Percentiles rank a stretch among this genome's conserved stretches.
Evolutionary conservation across 1,284 basidiomycete species (phyloP).

Genomic region (Dichomitus squalens): DNA sequence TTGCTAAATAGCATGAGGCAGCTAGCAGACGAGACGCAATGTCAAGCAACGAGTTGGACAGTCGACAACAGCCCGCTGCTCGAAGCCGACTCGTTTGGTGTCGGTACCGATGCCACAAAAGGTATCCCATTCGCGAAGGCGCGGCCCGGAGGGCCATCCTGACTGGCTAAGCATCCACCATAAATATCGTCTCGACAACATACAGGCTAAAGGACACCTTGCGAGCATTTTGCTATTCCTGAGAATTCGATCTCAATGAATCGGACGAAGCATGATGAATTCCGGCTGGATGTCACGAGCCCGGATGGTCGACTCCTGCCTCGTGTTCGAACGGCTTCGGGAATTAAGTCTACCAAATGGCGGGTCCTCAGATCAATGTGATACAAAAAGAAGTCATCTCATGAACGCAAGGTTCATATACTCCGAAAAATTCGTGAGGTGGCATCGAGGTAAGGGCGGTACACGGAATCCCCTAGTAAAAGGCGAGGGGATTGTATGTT

Average conservation of each 20-base stretch:
- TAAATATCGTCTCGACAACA: too few relatives aligned
- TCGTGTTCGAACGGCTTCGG: not conserved
- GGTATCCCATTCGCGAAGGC: not conserved
- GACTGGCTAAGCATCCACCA: not conserved
- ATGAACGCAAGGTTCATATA: conserved; percentile 29
- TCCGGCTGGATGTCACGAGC: too few relatives aligned
- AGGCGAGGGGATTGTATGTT: conserved; percentile 66
- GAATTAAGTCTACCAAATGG: not conserved
- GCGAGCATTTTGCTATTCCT: too few relatives aligned
- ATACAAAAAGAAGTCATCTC: conserved; percentile 10
- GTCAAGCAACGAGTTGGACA: not conserved
- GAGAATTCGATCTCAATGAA: too few relatives aligned
- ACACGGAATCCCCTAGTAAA: conserved; percentile 71
- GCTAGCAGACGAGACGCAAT: not conserved
- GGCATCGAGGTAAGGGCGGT: conserved; percentile 45
- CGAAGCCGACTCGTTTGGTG: too few relatives aligned
- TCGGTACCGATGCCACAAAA: not conserved
- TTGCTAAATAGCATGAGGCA: not conserved
- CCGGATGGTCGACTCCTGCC: too few relatives aligned
- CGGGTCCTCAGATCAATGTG: not conserved
- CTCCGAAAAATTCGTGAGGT: conserved; percentile 56
- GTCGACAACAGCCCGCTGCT: not conserved
- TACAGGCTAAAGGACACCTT: too few relatives aligned
- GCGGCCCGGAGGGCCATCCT: not conserved
- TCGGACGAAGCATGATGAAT: too few relatives aligned